Evolutionary conservation across 2,329 filamentous ascomycete species (phyloP).

Genomic region (Fusarium nematophilum): DNA sequence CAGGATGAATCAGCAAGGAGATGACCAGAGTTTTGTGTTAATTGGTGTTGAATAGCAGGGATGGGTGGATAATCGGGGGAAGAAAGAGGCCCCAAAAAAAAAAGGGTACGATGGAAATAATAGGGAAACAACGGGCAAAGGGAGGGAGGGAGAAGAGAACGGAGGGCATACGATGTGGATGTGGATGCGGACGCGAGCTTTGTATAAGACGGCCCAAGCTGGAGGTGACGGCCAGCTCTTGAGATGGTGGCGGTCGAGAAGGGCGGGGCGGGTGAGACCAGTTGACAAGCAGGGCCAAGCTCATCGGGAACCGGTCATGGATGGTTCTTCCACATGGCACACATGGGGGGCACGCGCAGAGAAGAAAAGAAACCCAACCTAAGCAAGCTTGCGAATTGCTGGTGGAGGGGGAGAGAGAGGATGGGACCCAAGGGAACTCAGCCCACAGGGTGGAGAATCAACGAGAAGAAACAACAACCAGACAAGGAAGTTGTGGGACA

Average conservation of each 20-base stretch:
- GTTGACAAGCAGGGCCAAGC: constrained; percentile 55
- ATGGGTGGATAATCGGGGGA: constrained; percentile 1
- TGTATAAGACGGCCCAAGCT: constrained; percentile 51
- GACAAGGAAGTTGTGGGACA: constrained; percentile 20
- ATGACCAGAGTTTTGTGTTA: too few species aligned
- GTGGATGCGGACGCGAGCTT: constrained; percentile 39
- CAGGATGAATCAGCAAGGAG: too few species aligned
- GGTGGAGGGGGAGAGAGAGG: constrained; percentile 31
- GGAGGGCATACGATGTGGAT: constrained; percentile 36
- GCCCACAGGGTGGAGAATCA: constrained; percentile 17
- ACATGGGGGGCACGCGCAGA: constrained; percentile 40
- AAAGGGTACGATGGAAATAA: constrained; percentile 6
- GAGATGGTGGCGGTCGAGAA: constrained; percentile 51
- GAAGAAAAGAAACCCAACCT: constrained; percentile 54
- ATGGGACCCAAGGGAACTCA: constrained; percentile 26
- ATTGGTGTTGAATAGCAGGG: not conserved
- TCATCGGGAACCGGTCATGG: constrained; percentile 58
- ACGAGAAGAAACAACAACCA: constrained; percentile 15
- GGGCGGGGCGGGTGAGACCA: constrained; percentile 57
- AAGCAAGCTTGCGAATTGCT: constrained; percentile 48
- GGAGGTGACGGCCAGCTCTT: constrained; percentile 61
- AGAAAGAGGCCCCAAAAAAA: constrained; percentile 10
- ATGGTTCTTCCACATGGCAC: constrained; percentile 47
- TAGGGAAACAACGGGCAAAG: constrained; percentile 11
- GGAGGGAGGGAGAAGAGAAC: constrained; percentile 31